Evolutionary conservation across 202 grass and related monocot species (phyloP).

Genomic region (Miscanthus sacchariflorus): DNA sequence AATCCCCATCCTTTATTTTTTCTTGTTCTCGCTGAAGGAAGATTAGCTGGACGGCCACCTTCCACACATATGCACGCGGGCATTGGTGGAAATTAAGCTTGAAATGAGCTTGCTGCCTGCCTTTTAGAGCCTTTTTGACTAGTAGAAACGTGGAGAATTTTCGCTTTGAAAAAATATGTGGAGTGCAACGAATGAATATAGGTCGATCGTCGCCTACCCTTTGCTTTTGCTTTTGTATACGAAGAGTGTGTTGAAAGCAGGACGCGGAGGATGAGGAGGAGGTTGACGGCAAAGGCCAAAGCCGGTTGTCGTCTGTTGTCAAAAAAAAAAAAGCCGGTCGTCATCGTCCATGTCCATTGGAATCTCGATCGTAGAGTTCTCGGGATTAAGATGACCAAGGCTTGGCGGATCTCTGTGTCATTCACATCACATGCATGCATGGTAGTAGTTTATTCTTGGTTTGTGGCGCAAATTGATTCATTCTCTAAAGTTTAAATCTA

Average conservation of each 20-base stretch:
- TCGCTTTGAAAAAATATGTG: background rate
- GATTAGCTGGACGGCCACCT: constrained; percentile 40
- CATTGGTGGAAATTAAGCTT: constrained; percentile 16
- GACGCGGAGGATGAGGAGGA: background rate
- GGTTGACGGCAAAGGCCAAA: constrained; percentile 37
- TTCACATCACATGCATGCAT: constrained; percentile 8
- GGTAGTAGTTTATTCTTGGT: too few species aligned
- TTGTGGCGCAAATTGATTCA: too few species aligned
- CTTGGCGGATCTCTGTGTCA: constrained; percentile 21
- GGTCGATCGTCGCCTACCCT: background rate
- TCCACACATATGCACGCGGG: background rate
- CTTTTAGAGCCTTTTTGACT: constrained; percentile 28
- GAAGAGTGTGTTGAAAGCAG: constrained; percentile 17
- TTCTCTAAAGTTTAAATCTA: too few species aligned
- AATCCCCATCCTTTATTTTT: background rate
- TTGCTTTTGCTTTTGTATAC: background rate
- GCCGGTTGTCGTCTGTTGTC: too few species aligned
- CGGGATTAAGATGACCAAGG: background rate
- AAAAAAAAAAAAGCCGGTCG: constrained; percentile 8
- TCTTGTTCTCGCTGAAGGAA: background rate
- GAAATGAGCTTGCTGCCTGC: background rate
- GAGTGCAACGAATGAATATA: background rate
- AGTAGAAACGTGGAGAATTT: background rate
- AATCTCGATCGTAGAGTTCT: constrained; percentile 24
- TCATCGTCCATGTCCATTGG: constrained; percentile 16